A percentile compares a stretch with the other conserved stretches of the same genome.
Conservation (phyloP, 1,284 basidiomycete species). For the Heterobasidion parviporum region DNA sequence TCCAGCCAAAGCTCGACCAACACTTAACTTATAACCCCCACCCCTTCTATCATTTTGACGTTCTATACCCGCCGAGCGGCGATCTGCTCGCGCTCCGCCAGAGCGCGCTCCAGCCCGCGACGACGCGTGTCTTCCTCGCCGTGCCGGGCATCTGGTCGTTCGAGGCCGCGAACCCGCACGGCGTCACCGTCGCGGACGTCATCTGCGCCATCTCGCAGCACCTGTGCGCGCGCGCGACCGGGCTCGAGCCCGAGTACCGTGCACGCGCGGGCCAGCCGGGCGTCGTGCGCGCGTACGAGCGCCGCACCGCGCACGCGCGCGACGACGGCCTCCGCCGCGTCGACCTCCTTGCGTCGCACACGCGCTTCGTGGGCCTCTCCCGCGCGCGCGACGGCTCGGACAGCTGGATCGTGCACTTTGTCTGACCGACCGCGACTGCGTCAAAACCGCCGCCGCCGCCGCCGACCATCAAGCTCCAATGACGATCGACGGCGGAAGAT, state of each 20-base stretch:
- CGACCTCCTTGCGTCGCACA: constrained; percentile 11
- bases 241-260: constrained; percentile 1
- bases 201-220: neutral
- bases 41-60: neutral
- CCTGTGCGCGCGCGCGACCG: neutral
- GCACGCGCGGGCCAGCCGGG: constrained; percentile 2
- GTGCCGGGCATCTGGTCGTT: neutral
- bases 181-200: neutral
- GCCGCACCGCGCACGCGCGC: constrained; percentile 6
- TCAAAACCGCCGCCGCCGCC: neutral
- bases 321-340: constrained; percentile 9
- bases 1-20: neutral
- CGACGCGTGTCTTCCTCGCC: neutral
- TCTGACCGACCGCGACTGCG: neutral
- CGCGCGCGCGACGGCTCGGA: constrained; percentile 10
- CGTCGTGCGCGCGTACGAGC: neutral
- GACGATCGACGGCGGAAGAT: too few relatives aligned
- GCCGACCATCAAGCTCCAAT: too few relatives aligned
- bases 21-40: neutral
- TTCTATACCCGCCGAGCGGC: neutral
- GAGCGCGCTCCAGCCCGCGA: neutral
- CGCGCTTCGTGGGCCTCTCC: constrained; percentile 10
- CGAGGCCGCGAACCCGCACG: neutral
- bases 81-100: neutral
- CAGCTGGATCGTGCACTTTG: constrained; percentile 19